phyloP scores from a whole-genome alignment of 2,329 filamentous ascomycete genomes.

The Aspergillus texensis region DNA sequence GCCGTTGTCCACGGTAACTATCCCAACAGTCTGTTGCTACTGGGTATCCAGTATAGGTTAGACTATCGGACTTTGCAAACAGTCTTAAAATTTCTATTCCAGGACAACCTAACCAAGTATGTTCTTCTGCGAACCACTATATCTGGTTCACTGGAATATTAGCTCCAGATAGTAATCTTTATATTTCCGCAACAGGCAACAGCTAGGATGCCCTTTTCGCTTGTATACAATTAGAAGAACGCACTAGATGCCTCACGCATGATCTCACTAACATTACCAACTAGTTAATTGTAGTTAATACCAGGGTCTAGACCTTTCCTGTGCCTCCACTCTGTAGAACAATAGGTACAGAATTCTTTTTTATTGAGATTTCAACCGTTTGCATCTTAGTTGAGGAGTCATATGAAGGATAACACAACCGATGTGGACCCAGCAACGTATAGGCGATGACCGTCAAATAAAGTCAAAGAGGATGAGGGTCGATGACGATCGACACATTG shows the following conservation, averaged over 20 bases:
- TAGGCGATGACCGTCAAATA: neutral
- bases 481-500: neutral
- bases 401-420: neutral
- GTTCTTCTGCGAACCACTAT: no score
- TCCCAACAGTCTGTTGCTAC: neutral
- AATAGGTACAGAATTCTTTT: neutral
- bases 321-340: neutral
- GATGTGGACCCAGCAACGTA: neutral
- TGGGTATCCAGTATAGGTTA: neutral
- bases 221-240: neutral
- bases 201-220: neutral
- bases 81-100: neutral
- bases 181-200: neutral
- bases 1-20: neutral
- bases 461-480: neutral
- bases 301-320: neutral
- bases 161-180: neutral
- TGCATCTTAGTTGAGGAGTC: neutral
- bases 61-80: neutral
- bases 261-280: neutral
- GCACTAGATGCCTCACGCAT: neutral
- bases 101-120: neutral
- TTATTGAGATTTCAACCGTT: neutral
- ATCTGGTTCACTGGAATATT: no score
- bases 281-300: neutral